A percentile compares a stretch with the other conserved stretches of the same genome.
Evolutionary conservation across 2,329 filamentous ascomycete genomes (phyloP).

Genomic region (Thielaviopsis euricoi): DNA sequence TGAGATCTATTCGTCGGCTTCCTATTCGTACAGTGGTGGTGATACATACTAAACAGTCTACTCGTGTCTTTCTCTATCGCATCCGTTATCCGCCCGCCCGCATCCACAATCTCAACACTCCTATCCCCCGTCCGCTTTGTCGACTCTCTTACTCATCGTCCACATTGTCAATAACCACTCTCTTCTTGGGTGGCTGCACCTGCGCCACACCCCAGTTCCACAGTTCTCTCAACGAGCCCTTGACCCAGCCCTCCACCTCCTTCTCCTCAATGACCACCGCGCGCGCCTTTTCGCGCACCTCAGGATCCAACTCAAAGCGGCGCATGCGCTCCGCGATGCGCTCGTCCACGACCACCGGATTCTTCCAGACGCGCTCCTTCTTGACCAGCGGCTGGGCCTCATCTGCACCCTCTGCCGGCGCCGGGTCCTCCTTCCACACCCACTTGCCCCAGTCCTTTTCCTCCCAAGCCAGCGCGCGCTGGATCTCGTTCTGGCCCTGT

Average conservation of each 20-base stretch:
- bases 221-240: slow-evolving; percentile 37
- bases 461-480: slow-evolving; percentile 48
- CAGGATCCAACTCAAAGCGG: slow-evolving; percentile 51
- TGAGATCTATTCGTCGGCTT: neutral
- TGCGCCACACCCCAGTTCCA: slow-evolving; percentile 33
- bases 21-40: neutral
- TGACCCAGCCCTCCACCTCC: slow-evolving; percentile 54
- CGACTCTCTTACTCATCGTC: slow-evolving; percentile 18
- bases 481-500: slow-evolving; percentile 38
- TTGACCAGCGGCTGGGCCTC: slow-evolving; percentile 21
- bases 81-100: too few species aligned
- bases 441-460: slow-evolving; percentile 74
- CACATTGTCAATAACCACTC: slow-evolving; percentile 24
- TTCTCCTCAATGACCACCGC: slow-evolving; percentile 47
- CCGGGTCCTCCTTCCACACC: slow-evolving; percentile 41
- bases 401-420: slow-evolving; percentile 19
- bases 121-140: neutral
- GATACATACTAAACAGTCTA: slow-evolving; percentile 12
- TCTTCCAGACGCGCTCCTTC: slow-evolving; percentile 58
- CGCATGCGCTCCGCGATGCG: slow-evolving; percentile 68
- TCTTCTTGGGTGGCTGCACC: slow-evolving; percentile 23
- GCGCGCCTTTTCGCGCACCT: slow-evolving; percentile 52
- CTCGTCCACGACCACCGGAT: slow-evolving; percentile 57
- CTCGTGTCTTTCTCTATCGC: too few species aligned
- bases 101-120: too few species aligned